These are phyloP conservation scores for Oenanthe sinensis DNA, from an alignment of 129 eudicot species.

Conservation along the genomic window DNA sequence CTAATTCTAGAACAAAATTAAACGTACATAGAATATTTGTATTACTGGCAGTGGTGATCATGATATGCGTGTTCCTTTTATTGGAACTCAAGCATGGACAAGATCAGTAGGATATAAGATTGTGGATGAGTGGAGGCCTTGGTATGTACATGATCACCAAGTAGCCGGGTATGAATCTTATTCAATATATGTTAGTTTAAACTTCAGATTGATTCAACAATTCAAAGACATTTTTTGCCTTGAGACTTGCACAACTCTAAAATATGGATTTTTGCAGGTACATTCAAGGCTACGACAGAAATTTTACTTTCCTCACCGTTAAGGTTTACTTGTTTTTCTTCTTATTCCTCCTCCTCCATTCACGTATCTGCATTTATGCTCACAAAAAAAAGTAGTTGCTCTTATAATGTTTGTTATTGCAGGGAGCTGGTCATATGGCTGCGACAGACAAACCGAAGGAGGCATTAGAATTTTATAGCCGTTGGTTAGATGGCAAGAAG, in stretches of 20 bases:
- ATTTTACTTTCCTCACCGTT: conserved; percentile 65
- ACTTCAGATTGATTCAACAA: background rate
- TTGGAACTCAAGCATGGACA: conserved; percentile 96
- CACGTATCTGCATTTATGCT: background rate
- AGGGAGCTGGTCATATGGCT: conserved; percentile 92
- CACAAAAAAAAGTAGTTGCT: background rate
- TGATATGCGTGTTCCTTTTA: conserved; percentile 93
- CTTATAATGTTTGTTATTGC: conserved; percentile 13
- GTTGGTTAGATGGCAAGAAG: conserved; percentile 56
- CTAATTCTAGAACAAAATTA: too few species aligned
- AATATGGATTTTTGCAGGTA: conserved; percentile 31
- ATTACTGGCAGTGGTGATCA: conserved; percentile 75
- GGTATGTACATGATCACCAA: conserved; percentile 63
- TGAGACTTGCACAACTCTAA: background rate
- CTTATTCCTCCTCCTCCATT: background rate
- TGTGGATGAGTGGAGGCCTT: conserved; percentile 83
- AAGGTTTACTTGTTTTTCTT: conserved; percentile 33
- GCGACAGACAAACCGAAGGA: conserved; percentile 80
- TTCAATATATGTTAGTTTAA: background rate
- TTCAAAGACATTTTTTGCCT: background rate
- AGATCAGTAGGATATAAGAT: conserved; percentile 64
- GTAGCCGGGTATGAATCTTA: conserved; percentile 65
- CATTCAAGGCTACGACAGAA: conserved; percentile 58
- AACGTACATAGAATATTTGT: background rate
- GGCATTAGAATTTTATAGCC: conserved; percentile 55